Evolutionary conservation across 441 rosid genomes (phyloP).

Genomic region (Breynia disticha): DNA sequence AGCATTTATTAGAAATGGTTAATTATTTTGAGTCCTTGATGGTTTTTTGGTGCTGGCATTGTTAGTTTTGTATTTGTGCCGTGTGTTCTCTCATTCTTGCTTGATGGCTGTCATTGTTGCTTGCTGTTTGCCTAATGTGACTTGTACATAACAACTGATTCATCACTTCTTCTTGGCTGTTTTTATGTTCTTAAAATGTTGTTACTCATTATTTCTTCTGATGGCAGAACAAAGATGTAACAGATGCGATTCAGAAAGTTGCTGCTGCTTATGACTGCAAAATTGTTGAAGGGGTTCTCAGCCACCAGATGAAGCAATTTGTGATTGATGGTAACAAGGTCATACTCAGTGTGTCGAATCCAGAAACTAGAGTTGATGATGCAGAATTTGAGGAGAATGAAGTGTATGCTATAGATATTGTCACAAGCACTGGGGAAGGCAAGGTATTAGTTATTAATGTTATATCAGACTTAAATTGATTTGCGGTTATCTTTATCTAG

Average conservation of each 20-base stretch:
- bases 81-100: too few species aligned
- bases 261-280: slow-evolving; percentile 94
- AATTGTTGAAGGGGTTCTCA: slow-evolving; percentile 94
- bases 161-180: too few species aligned
- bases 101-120: too few species aligned
- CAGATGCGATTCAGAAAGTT: slow-evolving; percentile 91
- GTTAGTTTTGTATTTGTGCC: too few species aligned
- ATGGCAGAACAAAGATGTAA: slow-evolving; percentile 81
- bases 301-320: slow-evolving; percentile 85
- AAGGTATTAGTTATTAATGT: slow-evolving; percentile 66
- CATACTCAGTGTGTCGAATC: slow-evolving; percentile 50
- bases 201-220: slow-evolving; percentile 4
- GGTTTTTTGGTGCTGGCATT: too few species aligned
- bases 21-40: too few species aligned
- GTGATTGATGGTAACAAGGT: slow-evolving; percentile 86
- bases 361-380: slow-evolving; percentile 88
- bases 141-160: too few species aligned
- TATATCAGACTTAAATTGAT: background rate
- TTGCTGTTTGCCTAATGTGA: too few species aligned
- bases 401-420: slow-evolving; percentile 86
- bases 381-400: slow-evolving; percentile 87
- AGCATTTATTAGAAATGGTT: too few species aligned
- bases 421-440: slow-evolving; percentile 88
- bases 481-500: background rate
- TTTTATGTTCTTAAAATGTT: background rate